A percentile compares a stretch with the other conserved stretches of the same genome.
Evolutionary conservation across 2,329 filamentous ascomycete species (phyloP).

Genomic region (Leptosphaerulina australis): DNA sequence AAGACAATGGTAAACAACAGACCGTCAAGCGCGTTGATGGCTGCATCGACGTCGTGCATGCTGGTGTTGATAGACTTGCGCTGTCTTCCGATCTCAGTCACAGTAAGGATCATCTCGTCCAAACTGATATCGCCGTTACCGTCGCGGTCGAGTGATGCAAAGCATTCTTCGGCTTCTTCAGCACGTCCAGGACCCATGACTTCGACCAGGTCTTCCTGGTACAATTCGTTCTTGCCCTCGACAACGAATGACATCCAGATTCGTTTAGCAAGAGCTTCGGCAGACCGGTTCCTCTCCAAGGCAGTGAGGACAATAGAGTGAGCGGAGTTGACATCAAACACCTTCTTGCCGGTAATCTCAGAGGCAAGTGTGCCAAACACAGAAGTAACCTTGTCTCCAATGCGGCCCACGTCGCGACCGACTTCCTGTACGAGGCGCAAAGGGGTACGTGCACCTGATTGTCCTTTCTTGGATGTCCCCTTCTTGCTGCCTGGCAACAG

Average conservation of each 20-base stretch:
- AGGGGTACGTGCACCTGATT: slow-evolving; percentile 72
- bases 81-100: slow-evolving; percentile 82
- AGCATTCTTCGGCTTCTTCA: slow-evolving; percentile 84
- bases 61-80: slow-evolving; percentile 88
- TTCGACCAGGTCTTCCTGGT: slow-evolving; percentile 80
- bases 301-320: slow-evolving; percentile 90
- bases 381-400: slow-evolving; percentile 92
- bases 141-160: slow-evolving; percentile 80
- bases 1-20: slow-evolving; percentile 82
- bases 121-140: slow-evolving; percentile 92
- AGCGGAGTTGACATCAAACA: slow-evolving; percentile 89
- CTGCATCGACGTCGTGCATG: slow-evolving; percentile 97
- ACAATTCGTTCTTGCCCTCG: slow-evolving; percentile 82
- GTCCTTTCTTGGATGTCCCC: slow-evolving; percentile 52
- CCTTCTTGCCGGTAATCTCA: slow-evolving; percentile 92
- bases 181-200: slow-evolving; percentile 79
- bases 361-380: slow-evolving; percentile 92
- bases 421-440: slow-evolving; percentile 74
- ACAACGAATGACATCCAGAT: slow-evolving; percentile 99
- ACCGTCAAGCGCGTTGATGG: slow-evolving; percentile 87
- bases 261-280: slow-evolving; percentile 89
- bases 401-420: slow-evolving; percentile 71
- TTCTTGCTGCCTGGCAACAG: slow-evolving; percentile 66
- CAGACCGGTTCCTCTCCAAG: slow-evolving; percentile 79
- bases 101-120: slow-evolving; percentile 91